A percentile compares a stretch with the other conserved stretches of the same genome.
phyloP scores from a whole-genome alignment of 305 asterid species.

The Andrographis paniculata region DNA sequence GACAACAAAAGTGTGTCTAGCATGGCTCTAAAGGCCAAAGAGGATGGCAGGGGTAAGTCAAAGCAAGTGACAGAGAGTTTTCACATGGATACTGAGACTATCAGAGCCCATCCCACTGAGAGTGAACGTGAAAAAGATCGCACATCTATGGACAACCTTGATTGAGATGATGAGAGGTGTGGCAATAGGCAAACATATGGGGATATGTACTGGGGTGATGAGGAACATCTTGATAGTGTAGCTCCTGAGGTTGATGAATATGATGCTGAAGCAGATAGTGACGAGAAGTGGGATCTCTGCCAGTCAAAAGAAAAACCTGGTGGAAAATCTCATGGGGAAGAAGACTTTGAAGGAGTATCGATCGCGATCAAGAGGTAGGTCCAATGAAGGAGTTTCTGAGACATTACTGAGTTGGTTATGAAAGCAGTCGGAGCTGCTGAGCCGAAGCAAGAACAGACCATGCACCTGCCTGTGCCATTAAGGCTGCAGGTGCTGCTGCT shows the following conservation, averaged over 20 bases:
- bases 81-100: constrained; percentile 38
- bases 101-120: constrained; percentile 29
- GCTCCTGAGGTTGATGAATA: constrained; percentile 38
- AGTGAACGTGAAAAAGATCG: constrained; percentile 35
- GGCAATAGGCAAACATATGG: constrained; percentile 34
- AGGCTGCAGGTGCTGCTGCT: constrained; percentile 79
- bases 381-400: constrained; percentile 63
- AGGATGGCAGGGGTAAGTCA: constrained; percentile 62
- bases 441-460: constrained; percentile 89
- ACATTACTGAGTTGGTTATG: constrained; percentile 69
- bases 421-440: constrained; percentile 95
- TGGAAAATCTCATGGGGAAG: constrained; percentile 65
- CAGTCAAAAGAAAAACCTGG: constrained; percentile 53
- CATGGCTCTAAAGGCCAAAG: constrained; percentile 47
- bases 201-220: constrained; percentile 62
- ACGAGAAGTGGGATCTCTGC: constrained; percentile 51
- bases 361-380: constrained; percentile 61
- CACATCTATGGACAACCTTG: constrained; percentile 35
- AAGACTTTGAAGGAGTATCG: constrained; percentile 59
- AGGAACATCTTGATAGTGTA: constrained; percentile 42
- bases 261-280: constrained; percentile 57
- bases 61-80: constrained; percentile 51
- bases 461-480: constrained; percentile 83
- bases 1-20: constrained; percentile 47
- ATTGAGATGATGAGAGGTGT: constrained; percentile 45